phyloP scores from a whole-genome alignment of 148 eudicot species.

The Salicornia ramosissima region DNA sequence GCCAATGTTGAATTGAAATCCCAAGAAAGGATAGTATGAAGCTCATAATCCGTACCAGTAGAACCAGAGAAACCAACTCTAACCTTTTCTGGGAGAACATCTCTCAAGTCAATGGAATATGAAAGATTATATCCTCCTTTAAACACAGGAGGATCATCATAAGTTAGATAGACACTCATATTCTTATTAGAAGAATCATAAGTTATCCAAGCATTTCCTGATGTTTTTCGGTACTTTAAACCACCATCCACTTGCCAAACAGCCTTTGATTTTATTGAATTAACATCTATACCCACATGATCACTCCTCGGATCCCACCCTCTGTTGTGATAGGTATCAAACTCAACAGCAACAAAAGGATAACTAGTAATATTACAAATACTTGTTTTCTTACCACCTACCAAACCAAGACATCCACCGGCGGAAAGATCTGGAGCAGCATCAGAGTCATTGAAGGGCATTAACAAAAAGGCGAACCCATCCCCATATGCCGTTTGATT shows the following conservation, averaged over 20 bases:
- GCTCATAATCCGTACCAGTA: slow-evolving; percentile 27
- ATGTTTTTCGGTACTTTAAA: slow-evolving; percentile 18
- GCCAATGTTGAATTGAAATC: slow-evolving; percentile 30
- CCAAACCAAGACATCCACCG: slow-evolving; percentile 33
- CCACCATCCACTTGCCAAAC: slow-evolving; percentile 20
- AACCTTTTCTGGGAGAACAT: slow-evolving; percentile 30
- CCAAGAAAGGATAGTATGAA: slow-evolving; percentile 36
- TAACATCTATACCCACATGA: slow-evolving; percentile 48
- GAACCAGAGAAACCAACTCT: slow-evolving; percentile 44
- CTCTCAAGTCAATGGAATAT: slow-evolving; percentile 29
- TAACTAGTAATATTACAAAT: slow-evolving; percentile 1
- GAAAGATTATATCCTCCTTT: slow-evolving; percentile 28
- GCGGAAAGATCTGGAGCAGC: slow-evolving; percentile 22
- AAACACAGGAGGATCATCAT: slow-evolving; percentile 24
- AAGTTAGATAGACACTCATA: slow-evolving; percentile 35
- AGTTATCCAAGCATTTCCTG: slow-evolving; percentile 37
- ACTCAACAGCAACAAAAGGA: slow-evolving; percentile 42
- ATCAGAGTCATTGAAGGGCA: slow-evolving; percentile 19
- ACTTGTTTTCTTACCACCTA: slow-evolving; percentile 6
- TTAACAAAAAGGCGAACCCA: slow-evolving; percentile 38
- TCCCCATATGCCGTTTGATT: slow-evolving; percentile 17
- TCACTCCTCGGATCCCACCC: slow-evolving; percentile 33
- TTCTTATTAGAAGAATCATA: slow-evolving; percentile 32
- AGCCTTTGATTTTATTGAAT: slow-evolving; percentile 32
- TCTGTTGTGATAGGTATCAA: slow-evolving; percentile 28